Base-by-base conservation (phyloP, 371 early-diverging fungal genomes). In the Lichtheimia hyalospora region DNA sequence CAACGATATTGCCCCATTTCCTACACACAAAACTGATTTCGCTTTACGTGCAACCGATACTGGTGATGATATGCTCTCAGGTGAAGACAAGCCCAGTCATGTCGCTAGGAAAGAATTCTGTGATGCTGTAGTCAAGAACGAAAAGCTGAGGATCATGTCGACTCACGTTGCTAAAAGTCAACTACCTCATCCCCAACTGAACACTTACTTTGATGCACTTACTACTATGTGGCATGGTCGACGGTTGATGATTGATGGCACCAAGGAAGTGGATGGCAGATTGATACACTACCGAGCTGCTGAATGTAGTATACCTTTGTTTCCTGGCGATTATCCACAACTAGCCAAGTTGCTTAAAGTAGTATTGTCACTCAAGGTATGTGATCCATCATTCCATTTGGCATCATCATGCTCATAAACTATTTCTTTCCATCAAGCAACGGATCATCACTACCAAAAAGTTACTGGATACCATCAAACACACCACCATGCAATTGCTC, bases 161-260 rank as follows among this genome's bases (percentile, higher is more conserved):
- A 25, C 25, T 3, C 25, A 25, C 2, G 25, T 25, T 3, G 25
- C 25, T 5, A 25, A 25, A 5, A 25, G 5, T 3, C 25, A 5
- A 25, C 25, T 25, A 5, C 25, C 57, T 13, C 57, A 49, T 57
- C 57, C 57, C 6, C 25, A n/a, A n/a, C 49, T 57, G 28, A 57
- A 57, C 27, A 24, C n/a, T 8, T 44, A 43, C 39, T 57, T 57
- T 49, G 57, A 57, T 28, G 13, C 57, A 49, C 10, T 57, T 5
- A 57, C 49, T 15, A 57, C 49, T 2, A 48, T 49, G 39, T 57
- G 57, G 49, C 46, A 57, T 28, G 57, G 57, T 12, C 48, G 49
- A 20, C 16, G 7, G 10, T 23, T 57, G 10, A 16, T 14, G 13
- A 34, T 57, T 20, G 46, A 57, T 24, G 49, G 49, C 12, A 57